Percentiles rank a stretch among this genome's conserved stretches.
Evolutionary conservation across 2,329 filamentous ascomycete species (phyloP).

Genomic region (Magnaporthales sp.): DNA sequence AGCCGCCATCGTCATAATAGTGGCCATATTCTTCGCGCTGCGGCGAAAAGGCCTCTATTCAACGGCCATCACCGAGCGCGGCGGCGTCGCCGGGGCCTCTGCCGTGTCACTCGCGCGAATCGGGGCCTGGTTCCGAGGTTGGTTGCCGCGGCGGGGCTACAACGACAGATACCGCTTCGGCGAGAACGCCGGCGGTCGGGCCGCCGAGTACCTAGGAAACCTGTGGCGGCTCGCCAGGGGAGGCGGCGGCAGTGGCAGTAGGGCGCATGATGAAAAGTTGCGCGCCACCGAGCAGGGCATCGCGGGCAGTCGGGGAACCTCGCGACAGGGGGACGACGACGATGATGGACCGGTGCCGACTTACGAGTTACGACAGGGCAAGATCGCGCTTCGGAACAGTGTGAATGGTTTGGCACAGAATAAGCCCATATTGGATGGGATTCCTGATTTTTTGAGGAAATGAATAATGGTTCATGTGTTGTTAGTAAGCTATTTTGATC

Average conservation of each 20-base stretch:
- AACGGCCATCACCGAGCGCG: neutral
- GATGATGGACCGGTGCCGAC: constrained; percentile 2
- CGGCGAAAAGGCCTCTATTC: constrained; percentile 21
- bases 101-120: neutral
- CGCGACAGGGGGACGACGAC: neutral
- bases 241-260: neutral
- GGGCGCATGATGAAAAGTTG: neutral
- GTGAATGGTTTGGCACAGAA: constrained; percentile 8
- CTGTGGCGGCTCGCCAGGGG: neutral
- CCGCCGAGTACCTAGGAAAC: neutral
- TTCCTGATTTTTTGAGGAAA: neutral
- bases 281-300: neutral
- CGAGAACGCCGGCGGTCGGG: neutral
- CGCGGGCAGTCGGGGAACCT: neutral
- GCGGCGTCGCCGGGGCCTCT: neutral
- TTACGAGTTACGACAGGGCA: constrained; percentile 7
- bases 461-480: neutral
- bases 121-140: neutral
- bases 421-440: too few relatives aligned
- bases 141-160: neutral
- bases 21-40: constrained; percentile 18
- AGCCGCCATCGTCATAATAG: constrained; percentile 21
- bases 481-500: neutral
- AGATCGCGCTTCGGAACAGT: constrained; percentile 8
- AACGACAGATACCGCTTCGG: neutral